Evolutionary conservation across 768 basidiomycete species (phyloP).

Genomic region (Crucibulum laeve): DNA sequence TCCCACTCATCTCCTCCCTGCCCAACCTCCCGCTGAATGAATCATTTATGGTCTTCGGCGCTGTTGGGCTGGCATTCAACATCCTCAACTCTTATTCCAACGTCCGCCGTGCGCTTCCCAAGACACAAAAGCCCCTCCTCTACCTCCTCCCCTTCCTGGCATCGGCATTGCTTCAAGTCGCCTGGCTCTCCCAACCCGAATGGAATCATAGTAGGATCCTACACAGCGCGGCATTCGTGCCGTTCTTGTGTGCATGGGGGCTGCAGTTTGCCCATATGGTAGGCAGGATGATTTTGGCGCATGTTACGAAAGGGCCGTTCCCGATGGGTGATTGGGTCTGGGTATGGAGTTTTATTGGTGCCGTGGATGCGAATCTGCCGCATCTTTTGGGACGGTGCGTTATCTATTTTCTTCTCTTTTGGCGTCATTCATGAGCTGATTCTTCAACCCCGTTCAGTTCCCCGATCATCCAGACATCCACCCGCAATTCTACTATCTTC

Average conservation of each 20-base stretch:
- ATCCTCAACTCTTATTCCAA: slow-evolving; percentile 76
- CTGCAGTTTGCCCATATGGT: slow-evolving; percentile 87
- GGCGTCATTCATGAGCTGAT: slow-evolving; percentile 1
- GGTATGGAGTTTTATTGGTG: slow-evolving; percentile 74
- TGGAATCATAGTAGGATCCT: slow-evolving; percentile 63
- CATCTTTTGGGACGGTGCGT: slow-evolving; percentile 63
- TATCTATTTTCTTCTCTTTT: slow-evolving; percentile 4
- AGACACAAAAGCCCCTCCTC: slow-evolving; percentile 39
- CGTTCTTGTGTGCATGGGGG: slow-evolving; percentile 93
- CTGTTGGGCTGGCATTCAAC: slow-evolving; percentile 70
- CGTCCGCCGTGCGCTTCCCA: slow-evolving; percentile 58
- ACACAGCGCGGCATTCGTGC: slow-evolving; percentile 73
- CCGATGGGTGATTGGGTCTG: slow-evolving; percentile 88
- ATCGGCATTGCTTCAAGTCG: slow-evolving; percentile 65
- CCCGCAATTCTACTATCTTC: slow-evolving; percentile 59
- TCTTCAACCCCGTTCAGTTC: slow-evolving; percentile 27
- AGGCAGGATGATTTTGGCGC: slow-evolving; percentile 88
- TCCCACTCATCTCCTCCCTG: slow-evolving; percentile 43
- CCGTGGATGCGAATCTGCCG: slow-evolving; percentile 79
- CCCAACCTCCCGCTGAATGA: slow-evolving; percentile 81
- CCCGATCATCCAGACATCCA: slow-evolving; percentile 72
- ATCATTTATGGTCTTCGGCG: slow-evolving; percentile 80
- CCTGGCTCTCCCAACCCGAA: slow-evolving; percentile 76
- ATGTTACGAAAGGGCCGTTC: slow-evolving; percentile 80
- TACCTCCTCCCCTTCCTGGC: slow-evolving; percentile 78